Evolutionary conservation across 2,329 filamentous ascomycete genomes (phyloP), one percentile per base, ranked within the genome.

Genomic region (Ophiosphaerella narmari): DNA sequence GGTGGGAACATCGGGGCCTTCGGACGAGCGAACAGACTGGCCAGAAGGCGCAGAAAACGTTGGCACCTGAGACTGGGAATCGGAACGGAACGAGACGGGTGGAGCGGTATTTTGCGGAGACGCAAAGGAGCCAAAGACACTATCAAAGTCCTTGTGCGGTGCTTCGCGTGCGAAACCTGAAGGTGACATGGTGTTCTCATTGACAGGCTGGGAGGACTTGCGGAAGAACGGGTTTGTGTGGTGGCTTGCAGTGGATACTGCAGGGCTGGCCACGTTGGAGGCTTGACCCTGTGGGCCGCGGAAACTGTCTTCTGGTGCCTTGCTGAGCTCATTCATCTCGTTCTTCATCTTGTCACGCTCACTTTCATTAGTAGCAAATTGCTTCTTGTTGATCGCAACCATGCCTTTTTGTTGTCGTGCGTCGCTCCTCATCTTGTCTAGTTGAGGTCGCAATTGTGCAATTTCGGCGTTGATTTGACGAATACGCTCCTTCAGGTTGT

Each of bases 361-460:
- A 40, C 84, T 84, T 73, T 99, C 94, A 49, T 88, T 90, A 1
- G 92, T 97, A 32, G 88, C 85, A 52, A 97, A 79, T 75, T 99
- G 94, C 78, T 99, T 99, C 81, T 95, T 97, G 77, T 97, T 97
- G 77, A 99, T 99, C 37, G 94, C 92, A 26, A 96, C 93, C 59
- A 97, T 81, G 14, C 94, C 94, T 77, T 96, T 97, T 69, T 97
- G 92, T 73, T 97, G 94, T 36, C 94, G 86, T 23, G 91, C 91
- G 63, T 97, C 91, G 11, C 88, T 90, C 71, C 89, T 91, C 63
- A 96, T 82, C 78, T 97, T 97, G 72, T 99, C 94, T 44, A 99
- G 85, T 60, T 93, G 87, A 29, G 92, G 91, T 73, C 91, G 95
- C 35, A 97, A 78, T 73, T 91, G 87, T 14, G 85, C 82, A 62